Evolutionary conservation across 2,329 filamentous ascomycete genomes (phyloP).

Genomic region (Lecanicillium sp.): DNA sequence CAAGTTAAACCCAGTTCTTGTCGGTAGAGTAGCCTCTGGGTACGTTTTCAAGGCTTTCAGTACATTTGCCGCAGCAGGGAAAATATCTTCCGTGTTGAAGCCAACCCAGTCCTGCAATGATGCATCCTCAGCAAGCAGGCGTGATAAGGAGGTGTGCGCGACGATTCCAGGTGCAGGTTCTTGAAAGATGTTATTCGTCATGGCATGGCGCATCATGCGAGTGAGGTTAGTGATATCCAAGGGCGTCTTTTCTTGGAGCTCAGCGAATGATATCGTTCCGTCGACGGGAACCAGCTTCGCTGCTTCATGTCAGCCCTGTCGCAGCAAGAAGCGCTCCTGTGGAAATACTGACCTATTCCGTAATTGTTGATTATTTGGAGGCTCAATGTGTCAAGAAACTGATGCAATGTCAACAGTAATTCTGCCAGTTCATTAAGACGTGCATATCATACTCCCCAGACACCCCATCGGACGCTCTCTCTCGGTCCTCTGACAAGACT

Average conservation of each 20-base stretch:
- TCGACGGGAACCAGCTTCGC: conserved; percentile 43
- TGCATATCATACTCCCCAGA: conserved; percentile 37
- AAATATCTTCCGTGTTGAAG: conserved; percentile 47
- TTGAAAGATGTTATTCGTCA: conserved; percentile 48
- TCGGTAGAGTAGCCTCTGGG: conserved; percentile 40
- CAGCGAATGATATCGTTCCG: conserved; percentile 33
- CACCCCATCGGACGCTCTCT: conserved; percentile 43
- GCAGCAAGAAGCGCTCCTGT: no score
- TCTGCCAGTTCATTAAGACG: background rate
- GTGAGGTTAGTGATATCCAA: conserved; percentile 42
- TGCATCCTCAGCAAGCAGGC: conserved; percentile 39
- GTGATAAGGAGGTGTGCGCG: conserved; percentile 48
- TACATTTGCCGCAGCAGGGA: conserved; percentile 38
- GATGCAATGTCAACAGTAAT: background rate
- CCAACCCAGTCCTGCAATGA: conserved; percentile 46
- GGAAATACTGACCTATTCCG: conserved; percentile 38
- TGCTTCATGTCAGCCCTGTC: no score
- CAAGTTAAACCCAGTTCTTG: conserved; percentile 42
- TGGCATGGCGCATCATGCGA: conserved; percentile 46
- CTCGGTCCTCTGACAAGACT: conserved; percentile 40
- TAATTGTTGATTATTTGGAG: conserved; percentile 44
- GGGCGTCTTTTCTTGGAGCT: conserved; percentile 36
- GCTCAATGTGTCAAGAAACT: conserved; percentile 44
- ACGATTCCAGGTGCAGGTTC: conserved; percentile 43
- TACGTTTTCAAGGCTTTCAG: conserved; percentile 34